These are phyloP conservation scores for Flaveria linearis DNA, from an alignment of 129 eudicot genomes.

Conservation along the genomic window DNA sequence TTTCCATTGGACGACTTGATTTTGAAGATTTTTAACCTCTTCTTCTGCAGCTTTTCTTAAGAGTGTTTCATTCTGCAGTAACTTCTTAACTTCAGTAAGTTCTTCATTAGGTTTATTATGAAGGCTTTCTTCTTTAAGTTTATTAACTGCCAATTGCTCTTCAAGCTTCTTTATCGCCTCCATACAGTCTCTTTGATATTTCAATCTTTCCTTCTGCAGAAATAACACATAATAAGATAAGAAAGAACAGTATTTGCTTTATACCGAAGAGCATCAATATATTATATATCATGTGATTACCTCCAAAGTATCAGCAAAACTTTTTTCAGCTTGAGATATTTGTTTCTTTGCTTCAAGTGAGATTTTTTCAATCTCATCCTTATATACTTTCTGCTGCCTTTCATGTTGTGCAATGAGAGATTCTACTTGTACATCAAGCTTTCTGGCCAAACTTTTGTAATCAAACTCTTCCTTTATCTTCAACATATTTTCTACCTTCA, in stretches of 20 bases:
- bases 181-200: conserved; percentile 63
- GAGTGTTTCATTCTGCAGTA: conserved; percentile 66
- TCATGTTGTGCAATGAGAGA: conserved; percentile 84
- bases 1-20: conserved; percentile 61
- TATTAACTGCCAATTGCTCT: conserved; percentile 53
- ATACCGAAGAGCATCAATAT: not conserved
- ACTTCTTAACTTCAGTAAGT: conserved; percentile 59
- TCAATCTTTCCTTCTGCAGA: conserved; percentile 62
- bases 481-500: conserved; percentile 97
- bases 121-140: conserved; percentile 41
- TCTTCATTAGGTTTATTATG: conserved; percentile 44
- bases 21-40: conserved; percentile 53
- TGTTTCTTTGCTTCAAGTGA: conserved; percentile 66
- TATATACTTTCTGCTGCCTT: conserved; percentile 73
- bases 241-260: not conserved
- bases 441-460: conserved; percentile 93
- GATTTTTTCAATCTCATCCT: conserved; percentile 64
- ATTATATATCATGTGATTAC: conserved; percentile 36
- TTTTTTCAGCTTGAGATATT: conserved; percentile 64
- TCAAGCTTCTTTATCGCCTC: conserved; percentile 67
- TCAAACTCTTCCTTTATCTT: conserved; percentile 95
- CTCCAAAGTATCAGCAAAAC: conserved; percentile 70
- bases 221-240: not conserved
- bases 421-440: conserved; percentile 86
- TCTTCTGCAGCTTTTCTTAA: conserved; percentile 68